phyloP scores from a whole-genome alignment of 2,329 filamentous ascomycete genomes.

The Botrytis galanthina region DNA sequence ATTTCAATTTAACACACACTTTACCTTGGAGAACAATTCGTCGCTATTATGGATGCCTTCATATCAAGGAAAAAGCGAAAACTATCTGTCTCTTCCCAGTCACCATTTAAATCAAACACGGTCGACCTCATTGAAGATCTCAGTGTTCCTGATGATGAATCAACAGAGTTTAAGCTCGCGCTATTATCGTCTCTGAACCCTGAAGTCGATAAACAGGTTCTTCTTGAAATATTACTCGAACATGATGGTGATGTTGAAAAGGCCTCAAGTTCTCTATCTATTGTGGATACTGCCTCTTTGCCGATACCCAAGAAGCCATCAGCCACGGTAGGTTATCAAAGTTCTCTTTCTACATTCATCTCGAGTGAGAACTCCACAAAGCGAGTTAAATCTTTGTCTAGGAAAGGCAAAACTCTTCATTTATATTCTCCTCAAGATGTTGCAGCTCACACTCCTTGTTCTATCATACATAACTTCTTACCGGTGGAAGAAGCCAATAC shows the following conservation, averaged over 20 bases:
- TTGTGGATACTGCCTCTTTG: conserved; percentile 11
- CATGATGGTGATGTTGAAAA: conserved; percentile 73
- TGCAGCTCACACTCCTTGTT: conserved; percentile 81
- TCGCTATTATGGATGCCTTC: conserved; percentile 55
- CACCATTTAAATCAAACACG: background rate
- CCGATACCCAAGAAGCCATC: conserved; percentile 34
- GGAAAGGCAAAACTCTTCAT: conserved; percentile 79
- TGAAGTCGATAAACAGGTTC: conserved; percentile 56
- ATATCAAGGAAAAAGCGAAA: conserved; percentile 55
- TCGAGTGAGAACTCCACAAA: conserved; percentile 35
- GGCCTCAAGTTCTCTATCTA: conserved; percentile 57
- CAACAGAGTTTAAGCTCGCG: conserved; percentile 87
- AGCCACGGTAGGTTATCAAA: conserved; percentile 53
- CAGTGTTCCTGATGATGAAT: conserved; percentile 54
- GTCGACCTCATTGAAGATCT: conserved; percentile 32
- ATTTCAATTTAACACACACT: background rate
- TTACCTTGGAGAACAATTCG: background rate
- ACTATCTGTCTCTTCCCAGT: conserved; percentile 30
- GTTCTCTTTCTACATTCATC: conserved; percentile 57
- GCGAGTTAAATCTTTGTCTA: conserved; percentile 57
- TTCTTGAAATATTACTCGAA: conserved; percentile 77
- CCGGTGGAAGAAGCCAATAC: conserved; percentile 67
- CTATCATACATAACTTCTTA: conserved; percentile 89
- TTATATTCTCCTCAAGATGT: conserved; percentile 81
- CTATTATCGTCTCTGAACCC: conserved; percentile 77